phyloP scores from a whole-genome alignment of 108 stramenopile species.

The Thalassiosira profunda region DNA sequence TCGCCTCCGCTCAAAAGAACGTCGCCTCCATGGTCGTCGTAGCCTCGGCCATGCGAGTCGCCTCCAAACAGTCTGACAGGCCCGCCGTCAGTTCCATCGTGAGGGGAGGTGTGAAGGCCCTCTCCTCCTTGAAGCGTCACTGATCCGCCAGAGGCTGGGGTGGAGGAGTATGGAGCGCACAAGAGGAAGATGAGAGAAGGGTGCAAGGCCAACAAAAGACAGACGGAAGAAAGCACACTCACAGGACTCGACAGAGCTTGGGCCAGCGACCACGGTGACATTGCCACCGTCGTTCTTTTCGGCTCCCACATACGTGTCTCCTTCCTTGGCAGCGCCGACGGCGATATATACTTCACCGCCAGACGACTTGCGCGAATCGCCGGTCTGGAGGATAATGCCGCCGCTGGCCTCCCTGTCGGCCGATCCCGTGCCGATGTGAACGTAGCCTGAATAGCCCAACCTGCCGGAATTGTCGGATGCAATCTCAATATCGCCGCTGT shows the following conservation, averaged over 20 bases:
- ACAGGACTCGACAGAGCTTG: not conserved
- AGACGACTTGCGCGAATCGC: not conserved
- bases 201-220: too few relatives aligned
- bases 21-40: conserved; percentile 14
- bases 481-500: conserved; percentile 12
- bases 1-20: conserved; percentile 14
- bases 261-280: not conserved
- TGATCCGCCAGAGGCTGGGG: not conserved
- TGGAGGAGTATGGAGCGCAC: too few relatives aligned
- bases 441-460: conserved; percentile 3
- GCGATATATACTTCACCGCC: conserved; percentile 1
- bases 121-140: conserved; percentile 11
- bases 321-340: not conserved
- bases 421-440: conserved; percentile 17
- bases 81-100: conserved; percentile 15
- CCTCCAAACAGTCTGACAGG: conserved; percentile 17
- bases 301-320: too few relatives aligned
- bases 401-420: conserved; percentile 7
- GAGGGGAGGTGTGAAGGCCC: conserved; percentile 9
- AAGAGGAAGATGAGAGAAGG: not conserved
- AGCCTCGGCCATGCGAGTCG: conserved; percentile 6
- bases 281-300: too few relatives aligned
- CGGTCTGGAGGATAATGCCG: conserved; percentile 1
- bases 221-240: not conserved
- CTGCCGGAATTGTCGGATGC: conserved; percentile 2